Evolutionary conservation across 768 basidiomycete species (phyloP).

Genomic region (Paxillus rubicundulus): DNA sequence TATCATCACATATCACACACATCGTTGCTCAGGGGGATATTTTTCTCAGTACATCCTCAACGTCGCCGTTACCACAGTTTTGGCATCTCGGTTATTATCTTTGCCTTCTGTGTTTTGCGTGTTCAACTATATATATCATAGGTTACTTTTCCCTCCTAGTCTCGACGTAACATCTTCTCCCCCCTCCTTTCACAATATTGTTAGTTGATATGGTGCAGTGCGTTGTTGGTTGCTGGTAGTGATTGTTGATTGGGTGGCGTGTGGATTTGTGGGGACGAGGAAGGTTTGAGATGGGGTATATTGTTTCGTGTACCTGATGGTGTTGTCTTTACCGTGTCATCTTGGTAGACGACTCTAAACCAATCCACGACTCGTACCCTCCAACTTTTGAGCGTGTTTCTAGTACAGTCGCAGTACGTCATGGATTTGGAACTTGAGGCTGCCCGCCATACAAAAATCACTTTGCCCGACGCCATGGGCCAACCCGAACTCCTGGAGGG

Average conservation of each 20-base stretch:
- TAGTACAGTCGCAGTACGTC: too few relatives aligned
- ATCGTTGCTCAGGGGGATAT: conserved; percentile 11
- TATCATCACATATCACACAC: conserved; percentile 13
- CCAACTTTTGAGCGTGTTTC: neutral
- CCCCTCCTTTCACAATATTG: conserved; percentile 10
- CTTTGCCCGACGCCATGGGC: too few relatives aligned
- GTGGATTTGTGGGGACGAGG: conserved; percentile 6
- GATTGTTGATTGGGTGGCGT: conserved; percentile 13
- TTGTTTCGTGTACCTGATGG: conserved; percentile 1
- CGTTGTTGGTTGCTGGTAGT: conserved; percentile 6
- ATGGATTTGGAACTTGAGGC: too few relatives aligned
- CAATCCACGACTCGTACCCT: neutral
- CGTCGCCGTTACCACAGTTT: conserved; percentile 12
- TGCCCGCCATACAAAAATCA: too few relatives aligned
- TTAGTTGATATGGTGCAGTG: conserved; percentile 16
- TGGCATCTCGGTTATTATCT: conserved; percentile 11
- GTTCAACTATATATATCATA: conserved; percentile 31
- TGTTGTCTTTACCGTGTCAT: conserved; percentile 4
- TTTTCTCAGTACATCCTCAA: conserved; percentile 7
- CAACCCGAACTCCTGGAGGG: too few relatives aligned
- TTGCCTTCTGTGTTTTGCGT: conserved; percentile 21
- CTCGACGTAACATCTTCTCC: conserved; percentile 17
- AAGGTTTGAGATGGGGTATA: conserved; percentile 6
- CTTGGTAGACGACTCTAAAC: conserved; percentile 7
- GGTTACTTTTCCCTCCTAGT: conserved; percentile 24